These are phyloP conservation scores for Raffaelea ambrosiae DNA, from an alignment of 2,329 filamentous ascomycete species.

Conservation along the genomic window DNA sequence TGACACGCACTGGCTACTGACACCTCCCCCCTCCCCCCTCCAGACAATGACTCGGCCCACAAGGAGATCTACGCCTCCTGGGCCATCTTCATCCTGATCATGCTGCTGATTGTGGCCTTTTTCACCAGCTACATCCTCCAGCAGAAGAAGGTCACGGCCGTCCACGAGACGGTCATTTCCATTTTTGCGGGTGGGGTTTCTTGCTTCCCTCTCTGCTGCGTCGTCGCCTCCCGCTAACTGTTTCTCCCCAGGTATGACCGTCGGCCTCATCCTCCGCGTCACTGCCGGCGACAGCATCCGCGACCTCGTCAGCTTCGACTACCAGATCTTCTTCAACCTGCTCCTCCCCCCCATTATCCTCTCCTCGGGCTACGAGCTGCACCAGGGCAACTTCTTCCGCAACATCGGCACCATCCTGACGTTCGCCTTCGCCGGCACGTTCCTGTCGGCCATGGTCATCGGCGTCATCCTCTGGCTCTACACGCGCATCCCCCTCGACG, in stretches of 20 bases:
- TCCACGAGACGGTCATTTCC: conserved; percentile 96
- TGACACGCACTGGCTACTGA: background rate
- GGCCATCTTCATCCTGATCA: conserved; percentile 94
- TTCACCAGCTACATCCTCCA: conserved; percentile 97
- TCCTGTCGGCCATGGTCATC: conserved; percentile 92
- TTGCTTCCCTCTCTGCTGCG: background rate
- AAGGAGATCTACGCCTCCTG: conserved; percentile 95
- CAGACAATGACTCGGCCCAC: conserved; percentile 70
- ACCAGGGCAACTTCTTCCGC: conserved; percentile 98
- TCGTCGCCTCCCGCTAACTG: background rate
- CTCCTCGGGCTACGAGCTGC: conserved; percentile 91
- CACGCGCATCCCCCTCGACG: conserved; percentile 77
- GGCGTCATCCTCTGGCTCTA: conserved; percentile 84
- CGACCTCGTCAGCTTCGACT: conserved; percentile 91
- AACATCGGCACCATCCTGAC: conserved; percentile 97
- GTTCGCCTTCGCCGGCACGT: conserved; percentile 94
- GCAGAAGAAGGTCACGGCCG: conserved; percentile 91
- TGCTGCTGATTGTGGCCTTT: conserved; percentile 86
- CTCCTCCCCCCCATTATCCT: conserved; percentile 97
- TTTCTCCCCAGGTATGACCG: conserved; percentile 75
- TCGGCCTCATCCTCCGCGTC: conserved; percentile 79
- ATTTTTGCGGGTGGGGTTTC: conserved; percentile 74
- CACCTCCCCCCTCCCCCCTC: too few relatives aligned
- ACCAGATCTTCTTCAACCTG: conserved; percentile 99
- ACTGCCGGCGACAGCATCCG: conserved; percentile 76